Conservation (phyloP, 345 rosid genomes). For the Clausena lansium region DNA sequence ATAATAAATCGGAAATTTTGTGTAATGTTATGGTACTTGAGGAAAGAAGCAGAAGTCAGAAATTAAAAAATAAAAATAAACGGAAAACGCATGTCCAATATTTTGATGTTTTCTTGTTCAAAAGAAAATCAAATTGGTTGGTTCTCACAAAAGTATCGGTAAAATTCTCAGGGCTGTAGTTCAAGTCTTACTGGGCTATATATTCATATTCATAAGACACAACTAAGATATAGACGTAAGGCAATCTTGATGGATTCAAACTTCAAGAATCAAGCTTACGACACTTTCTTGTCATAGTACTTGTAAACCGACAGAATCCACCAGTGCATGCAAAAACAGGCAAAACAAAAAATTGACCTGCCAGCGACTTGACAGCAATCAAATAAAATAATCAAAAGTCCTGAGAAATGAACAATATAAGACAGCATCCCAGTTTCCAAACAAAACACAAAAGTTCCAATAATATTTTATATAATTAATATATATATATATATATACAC, state of each 20-base stretch:
- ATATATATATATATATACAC: too few relatives aligned
- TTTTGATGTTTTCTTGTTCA: too few relatives aligned
- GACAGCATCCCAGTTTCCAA: neutral
- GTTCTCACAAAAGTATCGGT: too few relatives aligned
- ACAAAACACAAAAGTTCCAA: neutral
- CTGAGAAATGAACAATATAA: neutral
- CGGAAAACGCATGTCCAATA: too few relatives aligned
- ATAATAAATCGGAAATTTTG: too few relatives aligned
- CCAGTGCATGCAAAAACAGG: neutral
- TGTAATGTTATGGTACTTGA: too few relatives aligned
- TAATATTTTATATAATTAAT: neutral
- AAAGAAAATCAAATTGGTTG: too few relatives aligned
- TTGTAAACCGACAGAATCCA: neutral
- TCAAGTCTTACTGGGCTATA: neutral
- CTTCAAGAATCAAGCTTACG: neutral
- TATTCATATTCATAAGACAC: too few relatives aligned
- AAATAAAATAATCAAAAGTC: neutral
- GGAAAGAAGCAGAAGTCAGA: too few relatives aligned
- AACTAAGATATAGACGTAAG: neutral
- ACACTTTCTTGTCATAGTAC: neutral
- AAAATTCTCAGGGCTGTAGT: neutral
- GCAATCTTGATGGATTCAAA: neutral
- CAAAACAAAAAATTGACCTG: neutral
- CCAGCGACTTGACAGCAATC: neutral
- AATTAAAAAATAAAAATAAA: too few relatives aligned